These are phyloP conservation scores for Aspergillus quadricinctus DNA, from an alignment of 2,329 filamentous ascomycete species.

Conservation along the genomic window DNA sequence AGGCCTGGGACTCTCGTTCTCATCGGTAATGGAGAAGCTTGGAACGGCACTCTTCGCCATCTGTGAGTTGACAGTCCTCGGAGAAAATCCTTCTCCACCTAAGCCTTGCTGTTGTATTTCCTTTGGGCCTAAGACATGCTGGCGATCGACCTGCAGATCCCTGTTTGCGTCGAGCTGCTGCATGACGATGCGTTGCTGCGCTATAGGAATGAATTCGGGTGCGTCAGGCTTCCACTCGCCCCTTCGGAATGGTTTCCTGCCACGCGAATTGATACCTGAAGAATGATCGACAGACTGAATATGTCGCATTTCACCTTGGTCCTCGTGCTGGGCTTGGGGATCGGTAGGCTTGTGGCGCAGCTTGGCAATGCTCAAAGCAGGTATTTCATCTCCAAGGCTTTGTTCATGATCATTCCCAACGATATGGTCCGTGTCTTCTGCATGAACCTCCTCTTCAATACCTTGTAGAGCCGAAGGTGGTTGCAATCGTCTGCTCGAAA, in stretches of 20 bases:
- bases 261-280: not conserved
- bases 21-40: not conserved
- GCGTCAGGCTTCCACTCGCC: not conserved
- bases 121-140: not conserved
- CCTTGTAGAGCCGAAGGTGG: not conserved
- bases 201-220: not conserved
- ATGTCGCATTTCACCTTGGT: not conserved
- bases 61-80: not conserved
- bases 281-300: not conserved
- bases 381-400: not conserved
- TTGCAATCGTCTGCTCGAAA: not conserved
- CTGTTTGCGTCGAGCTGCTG: not conserved
- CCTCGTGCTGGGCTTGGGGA: not conserved
- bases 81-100: not conserved
- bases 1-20: not conserved
- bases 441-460: not conserved
- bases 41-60: not conserved
- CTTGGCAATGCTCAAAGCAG: not conserved
- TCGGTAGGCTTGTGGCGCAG: not conserved
- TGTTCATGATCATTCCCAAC: not conserved
- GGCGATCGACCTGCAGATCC: not conserved
- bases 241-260: not conserved
- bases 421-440: not conserved
- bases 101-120: not conserved
- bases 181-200: not conserved